A percentile compares a stretch with the other conserved stretches of the same genome.
phyloP scores from a whole-genome alignment of 2,329 filamentous ascomycete genomes.

The Onygena corvina region DNA sequence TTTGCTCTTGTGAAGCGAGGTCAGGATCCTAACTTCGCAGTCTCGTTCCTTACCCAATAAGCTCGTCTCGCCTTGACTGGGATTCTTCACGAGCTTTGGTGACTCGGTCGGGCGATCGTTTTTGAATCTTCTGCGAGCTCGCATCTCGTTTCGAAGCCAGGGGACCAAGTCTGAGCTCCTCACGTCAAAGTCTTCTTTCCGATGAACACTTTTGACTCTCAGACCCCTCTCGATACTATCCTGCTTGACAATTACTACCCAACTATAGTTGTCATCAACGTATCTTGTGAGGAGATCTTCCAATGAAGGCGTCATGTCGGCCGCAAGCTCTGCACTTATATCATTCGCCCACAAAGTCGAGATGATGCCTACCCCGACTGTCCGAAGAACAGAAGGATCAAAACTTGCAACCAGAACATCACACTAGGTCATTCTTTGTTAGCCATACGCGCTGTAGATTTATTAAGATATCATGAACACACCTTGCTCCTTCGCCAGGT shows the following conservation, averaged over 20 bases:
- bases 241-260: slow-evolving; percentile 78
- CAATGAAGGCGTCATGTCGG: slow-evolving; percentile 56
- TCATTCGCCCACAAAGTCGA: slow-evolving; percentile 69
- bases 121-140: slow-evolving; percentile 59
- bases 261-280: slow-evolving; percentile 68
- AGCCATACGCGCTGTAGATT: slow-evolving; percentile 9
- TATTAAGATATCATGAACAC: slow-evolving; percentile 24
- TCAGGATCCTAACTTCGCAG: slow-evolving; percentile 72
- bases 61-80: slow-evolving; percentile 31
- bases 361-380: slow-evolving; percentile 63
- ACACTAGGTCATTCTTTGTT: slow-evolving; percentile 42
- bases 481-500: slow-evolving; percentile 54
- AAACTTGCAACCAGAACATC: slow-evolving; percentile 86
- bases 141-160: slow-evolving; percentile 71
- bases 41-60: slow-evolving; percentile 36
- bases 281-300: slow-evolving; percentile 59
- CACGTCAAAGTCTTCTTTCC: slow-evolving; percentile 73
- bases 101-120: slow-evolving; percentile 28
- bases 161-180: slow-evolving; percentile 58
- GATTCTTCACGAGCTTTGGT: slow-evolving; percentile 30
- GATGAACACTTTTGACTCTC: slow-evolving; percentile 66
- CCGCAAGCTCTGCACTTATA: slow-evolving; percentile 77
- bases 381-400: slow-evolving; percentile 62
- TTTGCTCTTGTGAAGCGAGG: slow-evolving; percentile 71
- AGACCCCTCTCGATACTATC: slow-evolving; percentile 46